Percentiles rank a stretch among this genome's conserved stretches.
These are phyloP conservation scores for Moesziomyces aphidis DNA, from an alignment of 1,284 basidiomycete species.

Conservation along the genomic window DNA sequence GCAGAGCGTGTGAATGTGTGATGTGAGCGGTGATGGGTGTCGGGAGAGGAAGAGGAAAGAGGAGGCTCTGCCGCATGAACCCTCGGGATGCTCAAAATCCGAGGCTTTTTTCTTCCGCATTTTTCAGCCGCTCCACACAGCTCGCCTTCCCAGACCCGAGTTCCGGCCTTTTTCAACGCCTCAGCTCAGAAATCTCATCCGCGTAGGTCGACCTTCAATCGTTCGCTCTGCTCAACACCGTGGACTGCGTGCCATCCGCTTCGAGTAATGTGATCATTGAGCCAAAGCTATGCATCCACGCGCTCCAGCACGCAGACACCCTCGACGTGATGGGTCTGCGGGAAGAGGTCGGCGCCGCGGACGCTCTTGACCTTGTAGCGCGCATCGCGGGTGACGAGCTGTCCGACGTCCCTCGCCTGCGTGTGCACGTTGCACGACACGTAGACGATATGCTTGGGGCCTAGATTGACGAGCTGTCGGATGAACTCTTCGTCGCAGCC, in stretches of 20 bases:
- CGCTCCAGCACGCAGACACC: constrained; percentile 61
- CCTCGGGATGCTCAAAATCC: no score
- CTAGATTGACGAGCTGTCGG: constrained; percentile 61
- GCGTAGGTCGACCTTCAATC: no score
- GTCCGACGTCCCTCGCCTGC: constrained; percentile 69
- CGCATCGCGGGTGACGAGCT: constrained; percentile 46
- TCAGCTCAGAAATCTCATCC: background rate
- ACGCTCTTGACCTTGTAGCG: constrained; percentile 61
- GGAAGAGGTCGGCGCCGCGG: constrained; percentile 66
- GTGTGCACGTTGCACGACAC: constrained; percentile 80
- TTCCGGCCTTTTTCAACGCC: constrained; percentile 4
- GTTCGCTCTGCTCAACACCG: background rate
- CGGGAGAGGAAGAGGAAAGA: no score
- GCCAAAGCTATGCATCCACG: constrained; percentile 9
- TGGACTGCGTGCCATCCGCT: no score
- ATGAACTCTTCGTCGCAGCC: constrained; percentile 64
- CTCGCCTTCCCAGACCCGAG: constrained; percentile 1
- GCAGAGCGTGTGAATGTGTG: background rate
- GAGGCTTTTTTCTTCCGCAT: constrained; percentile 3
- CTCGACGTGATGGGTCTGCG: constrained; percentile 67
- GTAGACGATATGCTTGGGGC: constrained; percentile 62
- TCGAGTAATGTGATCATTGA: no score
- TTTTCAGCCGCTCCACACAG: constrained; percentile 16
- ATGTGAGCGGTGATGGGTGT: background rate
- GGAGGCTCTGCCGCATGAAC: background rate